phyloP scores from a whole-genome alignment of 1,284 basidiomycete species.

The Boletus semigastroideus region DNA sequence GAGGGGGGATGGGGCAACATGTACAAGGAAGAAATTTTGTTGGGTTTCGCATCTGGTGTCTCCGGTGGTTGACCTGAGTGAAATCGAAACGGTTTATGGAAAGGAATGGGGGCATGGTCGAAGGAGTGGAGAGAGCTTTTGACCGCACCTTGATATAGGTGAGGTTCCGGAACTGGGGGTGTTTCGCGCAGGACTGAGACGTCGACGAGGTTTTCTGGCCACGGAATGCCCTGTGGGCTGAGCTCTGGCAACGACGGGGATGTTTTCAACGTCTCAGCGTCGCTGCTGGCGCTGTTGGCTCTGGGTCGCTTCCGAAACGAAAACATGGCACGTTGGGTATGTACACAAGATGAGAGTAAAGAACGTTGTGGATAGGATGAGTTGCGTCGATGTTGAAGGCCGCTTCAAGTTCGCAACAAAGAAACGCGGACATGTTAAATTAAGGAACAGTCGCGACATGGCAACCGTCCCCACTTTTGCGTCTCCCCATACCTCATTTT shows the following conservation, averaged over 20 bases:
- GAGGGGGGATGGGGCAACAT: constrained; percentile 56
- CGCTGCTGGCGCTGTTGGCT: constrained; percentile 37
- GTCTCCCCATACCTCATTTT: constrained; percentile 19
- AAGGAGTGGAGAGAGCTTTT: constrained; percentile 58
- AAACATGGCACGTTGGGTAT: constrained; percentile 53
- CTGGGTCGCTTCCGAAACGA: constrained; percentile 62
- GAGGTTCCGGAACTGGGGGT: constrained; percentile 32
- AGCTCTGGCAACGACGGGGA: constrained; percentile 78
- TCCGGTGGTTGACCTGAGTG: constrained; percentile 43
- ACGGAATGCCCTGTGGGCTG: constrained; percentile 67
- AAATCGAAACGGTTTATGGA: constrained; percentile 74
- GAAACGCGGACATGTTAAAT: constrained; percentile 19
- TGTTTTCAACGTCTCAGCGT: constrained; percentile 41
- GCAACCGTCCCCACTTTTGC: constrained; percentile 22
- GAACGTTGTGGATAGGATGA: constrained; percentile 19
- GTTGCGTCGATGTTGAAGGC: constrained; percentile 22
- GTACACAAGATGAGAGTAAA: constrained; percentile 25
- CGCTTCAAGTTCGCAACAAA: constrained; percentile 16
- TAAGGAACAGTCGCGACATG: constrained; percentile 26
- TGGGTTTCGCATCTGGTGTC: constrained; percentile 33
- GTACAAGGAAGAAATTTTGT: constrained; percentile 66
- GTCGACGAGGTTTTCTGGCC: constrained; percentile 78
- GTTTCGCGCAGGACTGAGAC: constrained; percentile 56
- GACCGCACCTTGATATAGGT: constrained; percentile 57
- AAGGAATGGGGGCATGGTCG: constrained; percentile 57